Percentiles rank a stretch among this genome's conserved stretches.
These are phyloP conservation scores for Prosopis cineraria DNA, from an alignment of 306 rosid genomes.

Conservation along the genomic window DNA sequence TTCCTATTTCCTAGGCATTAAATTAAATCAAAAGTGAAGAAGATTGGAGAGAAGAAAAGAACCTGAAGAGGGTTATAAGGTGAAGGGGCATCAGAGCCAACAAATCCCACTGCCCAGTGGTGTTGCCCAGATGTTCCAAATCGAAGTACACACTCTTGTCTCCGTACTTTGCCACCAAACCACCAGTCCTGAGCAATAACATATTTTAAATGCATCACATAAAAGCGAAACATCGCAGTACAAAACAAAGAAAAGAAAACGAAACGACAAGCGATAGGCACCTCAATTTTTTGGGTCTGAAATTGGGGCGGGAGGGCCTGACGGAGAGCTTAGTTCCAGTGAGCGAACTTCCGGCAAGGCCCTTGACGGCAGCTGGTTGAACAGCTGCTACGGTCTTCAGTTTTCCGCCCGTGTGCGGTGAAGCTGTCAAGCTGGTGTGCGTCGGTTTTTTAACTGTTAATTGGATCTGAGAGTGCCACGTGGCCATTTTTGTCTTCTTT, in stretches of 20 bases:
- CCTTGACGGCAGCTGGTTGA: constrained; percentile 61
- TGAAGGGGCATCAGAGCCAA: constrained; percentile 97
- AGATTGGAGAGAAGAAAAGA: background rate
- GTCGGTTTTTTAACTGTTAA: constrained; percentile 35
- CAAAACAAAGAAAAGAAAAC: background rate
- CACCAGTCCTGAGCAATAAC: constrained; percentile 51
- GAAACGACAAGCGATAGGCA: constrained; percentile 1
- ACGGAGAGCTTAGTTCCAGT: constrained; percentile 68
- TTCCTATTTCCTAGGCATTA: too few relatives aligned
- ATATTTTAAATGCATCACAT: background rate
- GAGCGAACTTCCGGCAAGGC: constrained; percentile 76
- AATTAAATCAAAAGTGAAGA: too few relatives aligned
- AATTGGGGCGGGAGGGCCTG: constrained; percentile 64
- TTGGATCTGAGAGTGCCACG: constrained; percentile 61
- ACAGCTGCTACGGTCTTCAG: constrained; percentile 52
- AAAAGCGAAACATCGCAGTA: background rate
- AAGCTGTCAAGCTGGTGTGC: background rate
- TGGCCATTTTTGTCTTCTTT: constrained; percentile 39
- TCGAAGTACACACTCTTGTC: constrained; percentile 96
- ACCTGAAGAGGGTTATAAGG: constrained; percentile 98
- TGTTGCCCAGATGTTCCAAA: constrained; percentile 90
- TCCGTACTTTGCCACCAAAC: constrained; percentile 91
- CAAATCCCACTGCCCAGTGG: constrained; percentile 97
- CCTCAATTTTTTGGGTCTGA: constrained; percentile 62
- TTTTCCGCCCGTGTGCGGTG: background rate